These are phyloP conservation scores for Xylaria sp. DNA, from an alignment of 2,329 filamentous ascomycete species.

Conservation along the genomic window DNA sequence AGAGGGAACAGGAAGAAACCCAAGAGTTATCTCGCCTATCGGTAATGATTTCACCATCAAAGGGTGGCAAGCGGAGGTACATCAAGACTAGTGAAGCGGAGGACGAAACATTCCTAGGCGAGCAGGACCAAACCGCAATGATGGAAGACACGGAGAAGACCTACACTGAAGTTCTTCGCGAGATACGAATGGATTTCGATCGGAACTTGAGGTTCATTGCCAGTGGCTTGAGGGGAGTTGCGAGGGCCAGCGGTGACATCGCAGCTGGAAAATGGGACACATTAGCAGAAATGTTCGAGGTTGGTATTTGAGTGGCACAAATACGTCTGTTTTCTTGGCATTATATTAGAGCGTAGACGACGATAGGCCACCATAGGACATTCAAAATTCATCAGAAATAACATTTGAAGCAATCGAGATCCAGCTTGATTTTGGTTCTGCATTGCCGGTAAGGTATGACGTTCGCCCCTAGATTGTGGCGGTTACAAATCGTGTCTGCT, in stretches of 20 bases:
- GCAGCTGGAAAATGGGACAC: constrained; percentile 72
- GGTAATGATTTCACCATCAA: constrained; percentile 39
- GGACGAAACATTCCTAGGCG: constrained; percentile 36
- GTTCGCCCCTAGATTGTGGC: background rate
- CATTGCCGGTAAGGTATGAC: background rate
- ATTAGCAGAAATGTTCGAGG: constrained; percentile 77
- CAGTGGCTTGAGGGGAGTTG: constrained; percentile 73
- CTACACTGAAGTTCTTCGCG: constrained; percentile 56
- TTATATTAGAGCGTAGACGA: background rate
- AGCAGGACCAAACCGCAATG: constrained; percentile 34
- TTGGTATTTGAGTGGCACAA: constrained; percentile 34
- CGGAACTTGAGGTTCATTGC: constrained; percentile 70
- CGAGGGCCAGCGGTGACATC: constrained; percentile 69
- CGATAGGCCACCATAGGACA: constrained; percentile 5
- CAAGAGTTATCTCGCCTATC: constrained; percentile 46
- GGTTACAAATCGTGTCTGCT: background rate
- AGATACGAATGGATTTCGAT: constrained; percentile 65
- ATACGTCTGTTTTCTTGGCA: background rate
- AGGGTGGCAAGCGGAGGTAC: constrained; percentile 27
- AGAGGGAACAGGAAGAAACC: constrained; percentile 41
- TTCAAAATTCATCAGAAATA: background rate
- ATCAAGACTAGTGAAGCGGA: constrained; percentile 36
- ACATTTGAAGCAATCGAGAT: constrained; percentile 9
- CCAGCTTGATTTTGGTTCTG: background rate
- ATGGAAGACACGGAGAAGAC: constrained; percentile 43